These are phyloP conservation scores for Thermomyces lanuginosus DNA, from an alignment of 2,329 filamentous ascomycete species.

Conservation along the genomic window DNA sequence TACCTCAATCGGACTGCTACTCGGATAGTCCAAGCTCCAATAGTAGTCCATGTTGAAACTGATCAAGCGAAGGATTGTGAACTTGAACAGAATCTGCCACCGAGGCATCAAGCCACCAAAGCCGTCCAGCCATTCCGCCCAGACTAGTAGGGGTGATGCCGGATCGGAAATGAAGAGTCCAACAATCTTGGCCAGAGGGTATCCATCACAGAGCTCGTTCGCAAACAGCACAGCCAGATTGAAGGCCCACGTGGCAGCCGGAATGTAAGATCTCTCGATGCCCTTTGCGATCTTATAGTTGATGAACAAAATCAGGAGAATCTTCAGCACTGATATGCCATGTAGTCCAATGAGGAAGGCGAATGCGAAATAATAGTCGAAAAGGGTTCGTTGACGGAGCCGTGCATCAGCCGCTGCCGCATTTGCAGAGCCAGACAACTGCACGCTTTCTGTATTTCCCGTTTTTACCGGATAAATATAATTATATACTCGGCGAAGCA, in stretches of 20 bases:
- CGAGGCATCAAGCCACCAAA: constrained; percentile 70
- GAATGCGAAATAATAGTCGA: constrained; percentile 67
- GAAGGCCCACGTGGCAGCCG: constrained; percentile 71
- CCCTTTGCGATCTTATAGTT: constrained; percentile 68
- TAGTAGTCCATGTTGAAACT: constrained; percentile 97
- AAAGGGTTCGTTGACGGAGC: constrained; percentile 54
- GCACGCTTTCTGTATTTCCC: constrained; percentile 1
- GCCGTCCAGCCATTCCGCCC: constrained; percentile 58
- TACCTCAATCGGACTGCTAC: constrained; percentile 65
- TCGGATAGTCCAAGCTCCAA: constrained; percentile 59
- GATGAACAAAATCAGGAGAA: constrained; percentile 59
- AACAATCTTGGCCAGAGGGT: constrained; percentile 51
- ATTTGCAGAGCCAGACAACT: constrained; percentile 7
- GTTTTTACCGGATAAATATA: constrained; percentile 21
- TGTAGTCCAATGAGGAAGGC: constrained; percentile 67
- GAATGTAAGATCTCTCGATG: constrained; percentile 55
- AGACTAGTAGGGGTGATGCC: constrained; percentile 35
- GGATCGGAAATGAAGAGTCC: constrained; percentile 32
- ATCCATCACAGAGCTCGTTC: constrained; percentile 72
- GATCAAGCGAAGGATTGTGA: constrained; percentile 79
- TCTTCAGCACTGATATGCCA: constrained; percentile 70
- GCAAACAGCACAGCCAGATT: constrained; percentile 74
- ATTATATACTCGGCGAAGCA: constrained; percentile 60
- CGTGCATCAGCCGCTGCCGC: constrained; percentile 36
- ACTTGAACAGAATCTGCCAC: constrained; percentile 97